Conservation (phyloP, 805 yeast species). For the Phaffomyces opuntiae region DNA sequence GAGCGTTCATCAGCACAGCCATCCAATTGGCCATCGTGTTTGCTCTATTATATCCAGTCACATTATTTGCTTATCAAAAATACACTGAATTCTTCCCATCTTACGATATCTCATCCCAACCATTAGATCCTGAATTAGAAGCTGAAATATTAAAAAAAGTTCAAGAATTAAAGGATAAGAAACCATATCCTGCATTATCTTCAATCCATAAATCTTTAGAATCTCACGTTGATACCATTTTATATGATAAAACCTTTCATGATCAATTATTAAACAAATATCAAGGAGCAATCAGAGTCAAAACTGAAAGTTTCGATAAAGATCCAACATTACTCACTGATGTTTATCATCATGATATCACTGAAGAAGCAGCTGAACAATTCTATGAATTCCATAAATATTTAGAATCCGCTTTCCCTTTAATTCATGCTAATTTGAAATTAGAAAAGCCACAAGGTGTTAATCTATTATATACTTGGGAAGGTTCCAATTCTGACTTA, state of each 20-base stretch:
- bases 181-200: conserved; percentile 2
- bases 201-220: neutral
- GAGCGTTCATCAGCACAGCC: neutral
- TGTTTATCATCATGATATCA: neutral
- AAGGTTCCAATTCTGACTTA: conserved; percentile 43
- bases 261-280: conserved; percentile 1
- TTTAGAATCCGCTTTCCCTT: conserved; percentile 50
- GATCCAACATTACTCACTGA: neutral
- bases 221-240: neutral
- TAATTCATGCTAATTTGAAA: conserved; percentile 38
- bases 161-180: neutral
- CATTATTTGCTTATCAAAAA: neutral
- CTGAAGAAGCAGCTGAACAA: conserved; percentile 1
- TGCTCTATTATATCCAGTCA: neutral
- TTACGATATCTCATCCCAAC: neutral
- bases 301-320: conserved; percentile 6
- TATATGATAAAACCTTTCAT: conserved; percentile 2
- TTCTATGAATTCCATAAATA: conserved; percentile 40
- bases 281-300: conserved; percentile 6
- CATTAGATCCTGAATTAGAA: neutral
- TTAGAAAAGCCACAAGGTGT: conserved; percentile 53
- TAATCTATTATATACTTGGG: conserved; percentile 60
- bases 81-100: neutral
- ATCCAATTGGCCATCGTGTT: neutral
- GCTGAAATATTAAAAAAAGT: conserved; percentile 1